Percentiles rank a stretch among this genome's conserved stretches.
Conservation (phyloP, 2,329 filamentous ascomycete species). For the Acephala macrosclerotiorum region DNA sequence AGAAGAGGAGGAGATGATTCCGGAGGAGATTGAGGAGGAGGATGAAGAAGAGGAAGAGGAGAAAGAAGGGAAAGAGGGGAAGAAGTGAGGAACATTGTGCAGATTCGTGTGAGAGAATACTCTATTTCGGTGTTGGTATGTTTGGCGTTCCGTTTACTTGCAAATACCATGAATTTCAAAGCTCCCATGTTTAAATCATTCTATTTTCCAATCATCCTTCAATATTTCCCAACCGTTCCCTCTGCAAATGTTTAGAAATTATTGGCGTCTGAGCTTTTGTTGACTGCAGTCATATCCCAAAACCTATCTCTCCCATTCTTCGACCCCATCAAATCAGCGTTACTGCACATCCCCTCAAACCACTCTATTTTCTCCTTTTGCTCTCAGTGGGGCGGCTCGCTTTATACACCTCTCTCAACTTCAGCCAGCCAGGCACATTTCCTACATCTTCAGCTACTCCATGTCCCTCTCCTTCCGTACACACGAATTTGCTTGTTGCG, state of each 20-base stretch:
- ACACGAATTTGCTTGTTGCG: slow-evolving; percentile 32
- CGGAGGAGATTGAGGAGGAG: slow-evolving; percentile 42
- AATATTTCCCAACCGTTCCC: no score
- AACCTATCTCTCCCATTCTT: slow-evolving; percentile 30
- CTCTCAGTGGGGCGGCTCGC: slow-evolving; percentile 32
- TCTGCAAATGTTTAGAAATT: no score
- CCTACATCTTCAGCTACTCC: slow-evolving; percentile 45
- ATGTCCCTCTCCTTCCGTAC: slow-evolving; percentile 42
- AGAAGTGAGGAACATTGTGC: no score
- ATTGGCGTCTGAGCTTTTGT: neutral
- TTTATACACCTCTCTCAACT: slow-evolving; percentile 44
- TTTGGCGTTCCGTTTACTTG: neutral
- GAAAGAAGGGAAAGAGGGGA: no score
- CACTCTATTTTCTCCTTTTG: slow-evolving; percentile 41
- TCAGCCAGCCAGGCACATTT: slow-evolving; percentile 40
- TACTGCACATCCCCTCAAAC: slow-evolving; percentile 40
- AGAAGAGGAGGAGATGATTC: slow-evolving; percentile 39
- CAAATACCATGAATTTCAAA: neutral
- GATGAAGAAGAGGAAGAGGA: slow-evolving; percentile 30
- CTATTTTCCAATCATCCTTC: no score
- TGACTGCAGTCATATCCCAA: slow-evolving; percentile 32
- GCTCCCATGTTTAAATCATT: neutral
- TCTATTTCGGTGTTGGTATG: slow-evolving; percentile 1
- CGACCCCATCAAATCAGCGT: slow-evolving; percentile 39
- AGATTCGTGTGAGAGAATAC: no score